A percentile compares a stretch with the other conserved stretches of the same genome.
Conservation (phyloP, 768 basidiomycete species). For the Sporobolomyces roseus region DNA sequence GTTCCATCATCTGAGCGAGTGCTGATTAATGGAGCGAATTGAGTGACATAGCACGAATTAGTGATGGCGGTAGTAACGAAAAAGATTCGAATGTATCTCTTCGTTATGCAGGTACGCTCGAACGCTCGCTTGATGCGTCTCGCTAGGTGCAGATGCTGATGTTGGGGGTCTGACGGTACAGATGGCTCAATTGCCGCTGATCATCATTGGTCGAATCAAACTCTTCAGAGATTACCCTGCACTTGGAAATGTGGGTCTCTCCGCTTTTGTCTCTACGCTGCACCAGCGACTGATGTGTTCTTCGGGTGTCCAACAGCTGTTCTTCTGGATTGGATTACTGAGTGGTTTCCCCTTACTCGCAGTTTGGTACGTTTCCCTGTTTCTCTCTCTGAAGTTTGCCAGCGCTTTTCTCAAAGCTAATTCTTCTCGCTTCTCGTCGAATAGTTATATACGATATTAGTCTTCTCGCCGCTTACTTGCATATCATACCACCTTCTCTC, state of each 20-base stretch:
- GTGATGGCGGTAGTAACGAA: slow-evolving; percentile 86
- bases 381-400: background rate
- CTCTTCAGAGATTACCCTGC: slow-evolving; percentile 74
- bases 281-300: background rate
- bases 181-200: slow-evolving; percentile 88
- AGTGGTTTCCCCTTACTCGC: slow-evolving; percentile 88
- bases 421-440: background rate
- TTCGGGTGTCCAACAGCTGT: slow-evolving; percentile 48
- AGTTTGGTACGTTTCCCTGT: slow-evolving; percentile 55
- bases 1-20: background rate
- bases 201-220: slow-evolving; percentile 71
- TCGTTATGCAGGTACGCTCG: slow-evolving; percentile 61
- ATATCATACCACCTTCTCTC: too few species aligned
- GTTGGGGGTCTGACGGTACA: slow-evolving; percentile 46
- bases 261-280: too few species aligned
- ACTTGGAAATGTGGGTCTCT: slow-evolving; percentile 52
- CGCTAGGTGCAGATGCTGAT: background rate
- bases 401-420: background rate
- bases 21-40: background rate
- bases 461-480: too few species aligned
- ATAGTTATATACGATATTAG: slow-evolving; percentile 10
- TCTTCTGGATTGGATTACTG: slow-evolving; percentile 87
- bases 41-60: slow-evolving; percentile 63
- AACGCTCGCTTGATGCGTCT: background rate
- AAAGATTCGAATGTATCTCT: slow-evolving; percentile 89